phyloP scores from a whole-genome alignment of 805 yeast species.

The Metschnikowia corniflorae region DNA sequence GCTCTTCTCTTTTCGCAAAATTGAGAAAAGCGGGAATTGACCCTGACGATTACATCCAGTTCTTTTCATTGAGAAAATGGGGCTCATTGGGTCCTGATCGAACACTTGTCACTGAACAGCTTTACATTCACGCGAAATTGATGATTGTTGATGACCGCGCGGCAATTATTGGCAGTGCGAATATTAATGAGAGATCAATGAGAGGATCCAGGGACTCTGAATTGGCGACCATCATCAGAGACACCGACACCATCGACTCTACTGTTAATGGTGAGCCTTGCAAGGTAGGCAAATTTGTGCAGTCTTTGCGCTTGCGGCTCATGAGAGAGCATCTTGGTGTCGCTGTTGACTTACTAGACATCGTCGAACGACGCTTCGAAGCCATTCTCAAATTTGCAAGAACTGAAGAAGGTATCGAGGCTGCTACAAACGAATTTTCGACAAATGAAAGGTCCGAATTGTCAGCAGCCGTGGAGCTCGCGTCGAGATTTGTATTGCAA shows the following conservation, averaged over 20 bases:
- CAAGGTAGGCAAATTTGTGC: constrained; percentile 83
- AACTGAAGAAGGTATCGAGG: constrained; percentile 36
- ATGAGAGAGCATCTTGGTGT: constrained; percentile 98
- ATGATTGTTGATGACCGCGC: constrained; percentile 90
- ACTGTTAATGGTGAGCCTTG: constrained; percentile 83
- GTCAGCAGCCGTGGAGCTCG: constrained; percentile 74
- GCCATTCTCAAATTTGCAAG: constrained; percentile 46
- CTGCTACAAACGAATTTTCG: constrained; percentile 44
- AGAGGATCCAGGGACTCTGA: constrained; percentile 93
- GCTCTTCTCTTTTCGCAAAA: constrained; percentile 80
- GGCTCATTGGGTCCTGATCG: constrained; percentile 79
- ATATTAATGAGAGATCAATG: constrained; percentile 95
- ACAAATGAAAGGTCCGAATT: constrained; percentile 31
- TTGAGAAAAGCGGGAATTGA: constrained; percentile 74
- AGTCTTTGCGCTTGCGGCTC: constrained; percentile 78
- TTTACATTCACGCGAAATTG: constrained; percentile 90
- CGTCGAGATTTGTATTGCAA: constrained; percentile 62
- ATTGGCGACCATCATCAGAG: constrained; percentile 85
- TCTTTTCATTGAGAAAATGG: constrained; percentile 93
- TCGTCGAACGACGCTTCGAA: constrained; percentile 69
- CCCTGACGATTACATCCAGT: constrained; percentile 89
- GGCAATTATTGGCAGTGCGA: constrained; percentile 96
- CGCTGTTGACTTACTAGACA: constrained; percentile 80
- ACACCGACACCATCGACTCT: constrained; percentile 62
- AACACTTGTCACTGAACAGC: constrained; percentile 79